Conservation (phyloP, 1,284 basidiomycete genomes). For the Phlebopus sp. region DNA sequence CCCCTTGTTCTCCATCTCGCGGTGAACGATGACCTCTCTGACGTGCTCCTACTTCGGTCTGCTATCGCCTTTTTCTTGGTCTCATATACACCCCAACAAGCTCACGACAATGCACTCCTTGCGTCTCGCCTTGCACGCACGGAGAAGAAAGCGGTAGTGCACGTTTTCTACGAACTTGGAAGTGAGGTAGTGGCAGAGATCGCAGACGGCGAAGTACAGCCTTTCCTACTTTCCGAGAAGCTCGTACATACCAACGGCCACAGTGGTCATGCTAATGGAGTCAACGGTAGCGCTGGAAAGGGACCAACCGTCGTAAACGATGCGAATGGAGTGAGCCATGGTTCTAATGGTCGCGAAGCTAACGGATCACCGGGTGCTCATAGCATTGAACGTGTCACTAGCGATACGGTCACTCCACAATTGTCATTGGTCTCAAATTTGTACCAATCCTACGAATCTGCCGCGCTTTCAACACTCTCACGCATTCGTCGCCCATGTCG, state of each 20-base stretch:
- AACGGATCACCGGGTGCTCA: constrained; percentile 11
- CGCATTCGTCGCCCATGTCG: constrained; percentile 61
- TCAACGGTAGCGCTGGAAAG: constrained; percentile 26
- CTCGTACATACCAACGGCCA: constrained; percentile 29
- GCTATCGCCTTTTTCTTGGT: constrained; percentile 60
- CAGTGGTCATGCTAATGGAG: constrained; percentile 34
- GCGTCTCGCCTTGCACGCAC: constrained; percentile 64
- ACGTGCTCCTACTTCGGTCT: constrained; percentile 55
- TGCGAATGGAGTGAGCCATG: constrained; percentile 27
- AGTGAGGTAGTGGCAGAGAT: constrained; percentile 48
- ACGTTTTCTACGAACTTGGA: constrained; percentile 63
- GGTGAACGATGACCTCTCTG: constrained; percentile 50
- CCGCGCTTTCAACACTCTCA: constrained; percentile 59
- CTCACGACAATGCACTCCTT: constrained; percentile 73
- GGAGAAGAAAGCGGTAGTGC: constrained; percentile 68
- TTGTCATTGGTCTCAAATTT: constrained; percentile 25
- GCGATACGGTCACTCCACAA: constrained; percentile 15
- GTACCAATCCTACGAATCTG: constrained; percentile 60
- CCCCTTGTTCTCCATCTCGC: constrained; percentile 54
- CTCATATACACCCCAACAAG: constrained; percentile 62
- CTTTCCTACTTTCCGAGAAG: constrained; percentile 54
- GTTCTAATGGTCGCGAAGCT: too few species aligned
- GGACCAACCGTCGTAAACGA: constrained; percentile 4
- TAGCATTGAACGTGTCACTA: constrained; percentile 1
- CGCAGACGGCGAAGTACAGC: constrained; percentile 52